A percentile compares a stretch with the other conserved stretches of the same genome.
Evolutionary conservation across 768 basidiomycete genomes (phyloP).

Genomic region (Omphalotus guepiniiformis): DNA sequence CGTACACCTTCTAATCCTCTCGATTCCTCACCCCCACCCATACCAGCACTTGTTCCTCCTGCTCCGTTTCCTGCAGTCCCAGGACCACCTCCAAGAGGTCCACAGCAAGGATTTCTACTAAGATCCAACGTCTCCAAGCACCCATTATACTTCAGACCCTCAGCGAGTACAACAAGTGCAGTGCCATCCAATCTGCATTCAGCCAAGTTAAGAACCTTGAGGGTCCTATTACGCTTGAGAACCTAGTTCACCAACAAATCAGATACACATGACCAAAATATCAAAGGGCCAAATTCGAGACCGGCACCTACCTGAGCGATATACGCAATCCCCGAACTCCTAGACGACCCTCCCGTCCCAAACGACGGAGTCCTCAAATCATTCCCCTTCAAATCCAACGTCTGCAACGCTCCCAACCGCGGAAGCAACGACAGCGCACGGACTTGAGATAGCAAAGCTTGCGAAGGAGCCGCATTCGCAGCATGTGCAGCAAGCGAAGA

Average conservation of each 20-base stretch:
- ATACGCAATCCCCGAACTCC: neutral
- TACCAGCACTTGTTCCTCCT: neutral
- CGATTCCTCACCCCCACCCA: neutral
- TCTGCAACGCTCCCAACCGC: slow-evolving; percentile 78
- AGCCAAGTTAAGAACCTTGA: slow-evolving; percentile 90
- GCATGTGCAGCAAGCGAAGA: too few relatives aligned
- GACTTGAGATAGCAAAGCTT: slow-evolving; percentile 82
- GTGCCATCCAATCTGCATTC: slow-evolving; percentile 90
- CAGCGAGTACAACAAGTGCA: slow-evolving; percentile 61
- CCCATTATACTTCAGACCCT: slow-evolving; percentile 84
- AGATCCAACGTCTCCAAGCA: slow-evolving; percentile 92
- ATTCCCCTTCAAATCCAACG: slow-evolving; percentile 88
- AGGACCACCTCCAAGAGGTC: slow-evolving; percentile 41
- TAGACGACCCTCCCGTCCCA: neutral
- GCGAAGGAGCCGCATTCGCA: slow-evolving; percentile 43
- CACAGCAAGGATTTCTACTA: slow-evolving; percentile 90
- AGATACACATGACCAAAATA: too few relatives aligned
- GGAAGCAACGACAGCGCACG: slow-evolving; percentile 86
- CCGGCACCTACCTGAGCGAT: neutral
- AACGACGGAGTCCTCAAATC: slow-evolving; percentile 64
- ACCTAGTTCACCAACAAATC: slow-evolving; percentile 98
- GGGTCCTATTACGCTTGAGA: slow-evolving; percentile 89
- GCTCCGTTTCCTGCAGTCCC: neutral
- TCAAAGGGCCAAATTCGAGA: too few relatives aligned
- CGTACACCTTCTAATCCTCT: slow-evolving; percentile 83